These are phyloP conservation scores for Neocatenulostroma microsporum DNA, from an alignment of 2,329 filamentous ascomycete species.

Conservation along the genomic window DNA sequence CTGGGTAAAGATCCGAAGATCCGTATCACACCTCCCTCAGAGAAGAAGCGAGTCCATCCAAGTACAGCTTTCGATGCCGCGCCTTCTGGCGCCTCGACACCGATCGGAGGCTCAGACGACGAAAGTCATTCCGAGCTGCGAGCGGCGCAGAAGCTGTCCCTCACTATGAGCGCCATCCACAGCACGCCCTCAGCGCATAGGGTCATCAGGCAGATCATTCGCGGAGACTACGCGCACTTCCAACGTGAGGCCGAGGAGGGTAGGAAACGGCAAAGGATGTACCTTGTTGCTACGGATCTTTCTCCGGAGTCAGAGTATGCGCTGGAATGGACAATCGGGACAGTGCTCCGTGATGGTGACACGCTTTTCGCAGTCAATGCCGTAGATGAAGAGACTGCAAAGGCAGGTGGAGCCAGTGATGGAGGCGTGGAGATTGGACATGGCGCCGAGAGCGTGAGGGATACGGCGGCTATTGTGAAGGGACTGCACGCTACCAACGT, in stretches of 20 bases:
- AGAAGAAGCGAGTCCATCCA: constrained; percentile 56
- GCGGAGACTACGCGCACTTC: constrained; percentile 74
- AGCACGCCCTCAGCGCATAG: constrained; percentile 69
- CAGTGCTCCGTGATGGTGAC: constrained; percentile 86
- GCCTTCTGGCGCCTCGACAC: constrained; percentile 50
- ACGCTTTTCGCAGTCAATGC: constrained; percentile 91
- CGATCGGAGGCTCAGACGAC: constrained; percentile 59
- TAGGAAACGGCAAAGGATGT: constrained; percentile 72
- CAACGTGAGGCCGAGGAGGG: constrained; percentile 72
- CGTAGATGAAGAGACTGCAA: constrained; percentile 67
- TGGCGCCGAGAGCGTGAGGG: constrained; percentile 65
- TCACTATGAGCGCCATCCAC: constrained; percentile 72
- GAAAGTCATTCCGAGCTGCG: constrained; percentile 77
- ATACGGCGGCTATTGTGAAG: constrained; percentile 65
- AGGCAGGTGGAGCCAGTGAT: constrained; percentile 40
- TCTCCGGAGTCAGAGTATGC: constrained; percentile 93
- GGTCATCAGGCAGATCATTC: constrained; percentile 80
- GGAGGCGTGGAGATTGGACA: constrained; percentile 55
- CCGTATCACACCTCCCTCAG: constrained; percentile 18
- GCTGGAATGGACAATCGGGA: constrained; percentile 95
- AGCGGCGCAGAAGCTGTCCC: constrained; percentile 73
- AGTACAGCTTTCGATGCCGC: constrained; percentile 74
- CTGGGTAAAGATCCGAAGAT: constrained; percentile 23
- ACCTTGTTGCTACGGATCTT: constrained; percentile 89
- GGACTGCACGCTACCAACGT: constrained; percentile 44